phyloP scores from a whole-genome alignment of 2,329 filamentous ascomycete genomes.

The Fusarium liriodendri region DNA sequence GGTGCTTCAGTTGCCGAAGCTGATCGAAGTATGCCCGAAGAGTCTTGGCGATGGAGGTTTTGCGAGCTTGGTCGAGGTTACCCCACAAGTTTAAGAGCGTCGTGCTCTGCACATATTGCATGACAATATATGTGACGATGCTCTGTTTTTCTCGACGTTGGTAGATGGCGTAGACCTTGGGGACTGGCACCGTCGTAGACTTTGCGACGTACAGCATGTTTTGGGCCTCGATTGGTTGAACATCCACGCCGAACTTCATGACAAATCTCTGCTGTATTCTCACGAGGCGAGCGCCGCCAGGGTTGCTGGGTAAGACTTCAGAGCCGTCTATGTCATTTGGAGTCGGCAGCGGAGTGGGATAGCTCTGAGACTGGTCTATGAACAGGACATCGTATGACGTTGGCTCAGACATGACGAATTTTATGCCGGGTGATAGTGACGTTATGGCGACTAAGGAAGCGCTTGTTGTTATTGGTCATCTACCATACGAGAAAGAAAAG shows the following conservation, averaged over 20 bases:
- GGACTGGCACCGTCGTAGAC: conserved; percentile 24
- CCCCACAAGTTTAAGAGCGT: conserved; percentile 9
- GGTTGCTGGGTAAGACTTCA: not conserved
- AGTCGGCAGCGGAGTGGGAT: conserved; percentile 2
- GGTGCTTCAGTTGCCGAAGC: conserved; percentile 25
- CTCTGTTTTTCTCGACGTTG: conserved; percentile 3
- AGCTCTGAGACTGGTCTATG: conserved; percentile 1
- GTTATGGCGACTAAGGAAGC: not conserved
- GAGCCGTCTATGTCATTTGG: conserved; percentile 22
- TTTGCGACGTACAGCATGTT: conserved; percentile 37
- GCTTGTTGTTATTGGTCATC: not conserved
- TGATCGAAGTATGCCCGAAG: conserved; percentile 20
- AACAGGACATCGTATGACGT: conserved; percentile 17
- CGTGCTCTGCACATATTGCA: conserved; percentile 28
- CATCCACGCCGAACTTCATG: conserved; percentile 27
- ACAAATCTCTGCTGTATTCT: conserved; percentile 7
- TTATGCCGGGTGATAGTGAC: not conserved
- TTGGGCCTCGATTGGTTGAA: conserved; percentile 29
- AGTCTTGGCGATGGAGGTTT: conserved; percentile 9
- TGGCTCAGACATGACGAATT: conserved; percentile 2
- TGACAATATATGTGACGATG: conserved; percentile 32
- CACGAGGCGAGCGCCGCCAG: not conserved
- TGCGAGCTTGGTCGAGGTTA: not conserved
- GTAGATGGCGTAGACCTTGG: conserved; percentile 39
- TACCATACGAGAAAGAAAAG: no score